phyloP scores from a whole-genome alignment of 2,329 filamentous ascomycete genomes.

The Stenocarpella maydis region DNA sequence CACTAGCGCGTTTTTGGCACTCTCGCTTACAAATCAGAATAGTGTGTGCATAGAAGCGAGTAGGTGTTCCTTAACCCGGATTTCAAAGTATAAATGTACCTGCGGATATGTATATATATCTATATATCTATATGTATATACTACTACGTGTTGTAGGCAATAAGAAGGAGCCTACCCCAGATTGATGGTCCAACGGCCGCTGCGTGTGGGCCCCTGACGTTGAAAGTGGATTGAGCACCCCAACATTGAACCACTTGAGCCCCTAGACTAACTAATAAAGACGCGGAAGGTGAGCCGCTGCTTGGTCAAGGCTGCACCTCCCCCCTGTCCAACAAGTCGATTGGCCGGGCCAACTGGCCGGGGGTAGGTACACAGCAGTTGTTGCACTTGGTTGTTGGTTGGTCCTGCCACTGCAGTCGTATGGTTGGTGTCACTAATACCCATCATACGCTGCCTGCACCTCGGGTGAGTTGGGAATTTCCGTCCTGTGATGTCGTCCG shows the following conservation, averaged over 20 bases:
- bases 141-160: too few relatives aligned
- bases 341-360: neutral
- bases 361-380: neutral
- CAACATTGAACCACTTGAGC: too few relatives aligned
- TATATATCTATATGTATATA: too few relatives aligned
- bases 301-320: neutral
- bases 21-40: too few relatives aligned
- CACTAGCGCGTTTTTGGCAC: too few relatives aligned
- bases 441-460: neutral
- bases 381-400: neutral
- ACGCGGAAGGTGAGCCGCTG: conserved; percentile 14
- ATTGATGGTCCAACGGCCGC: neutral
- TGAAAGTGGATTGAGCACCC: too few relatives aligned
- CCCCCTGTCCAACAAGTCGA: neutral
- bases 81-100: too few relatives aligned
- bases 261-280: too few relatives aligned
- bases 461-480: neutral
- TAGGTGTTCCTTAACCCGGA: too few relatives aligned
- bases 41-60: too few relatives aligned
- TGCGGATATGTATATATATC: too few relatives aligned
- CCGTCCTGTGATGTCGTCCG: neutral
- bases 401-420: conserved; percentile 2
- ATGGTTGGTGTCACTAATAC: conserved; percentile 10
- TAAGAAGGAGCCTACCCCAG: neutral
- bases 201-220: conserved; percentile 1